Conservation (phyloP, 2,329 filamentous ascomycete species). For the Pseudogymnoascus sp. region DNA sequence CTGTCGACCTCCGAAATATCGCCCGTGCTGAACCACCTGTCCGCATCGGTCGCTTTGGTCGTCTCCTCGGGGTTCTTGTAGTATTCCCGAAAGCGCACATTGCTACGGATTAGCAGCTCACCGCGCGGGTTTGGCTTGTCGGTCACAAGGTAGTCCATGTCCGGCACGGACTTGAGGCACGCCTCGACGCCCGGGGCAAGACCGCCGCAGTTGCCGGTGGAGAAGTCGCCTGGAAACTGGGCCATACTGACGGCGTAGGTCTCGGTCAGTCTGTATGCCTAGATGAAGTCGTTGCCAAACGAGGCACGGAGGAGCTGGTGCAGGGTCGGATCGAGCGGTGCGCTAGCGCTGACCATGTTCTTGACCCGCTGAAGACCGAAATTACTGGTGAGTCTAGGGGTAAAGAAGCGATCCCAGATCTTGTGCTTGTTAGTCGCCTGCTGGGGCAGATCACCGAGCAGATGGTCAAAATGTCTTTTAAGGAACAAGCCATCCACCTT, state of each 20-base stretch:
- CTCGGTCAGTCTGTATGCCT: too few relatives aligned
- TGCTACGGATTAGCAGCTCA: slow-evolving; percentile 76
- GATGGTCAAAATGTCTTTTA: too few relatives aligned
- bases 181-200: slow-evolving; percentile 61
- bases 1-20: slow-evolving; percentile 84
- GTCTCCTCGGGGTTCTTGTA: slow-evolving; percentile 88
- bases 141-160: slow-evolving; percentile 83
- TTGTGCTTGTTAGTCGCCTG: too few relatives aligned
- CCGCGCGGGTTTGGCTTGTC: slow-evolving; percentile 88
- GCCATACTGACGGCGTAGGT: slow-evolving; percentile 57
- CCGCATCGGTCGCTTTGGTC: slow-evolving; percentile 67
- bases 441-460: too few relatives aligned
- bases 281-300: too few relatives aligned
- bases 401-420: too few relatives aligned
- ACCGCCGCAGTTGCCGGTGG: slow-evolving; percentile 72
- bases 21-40: slow-evolving; percentile 96
- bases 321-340: too few relatives aligned
- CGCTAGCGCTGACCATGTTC: too few relatives aligned
- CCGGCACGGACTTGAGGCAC: slow-evolving; percentile 78
- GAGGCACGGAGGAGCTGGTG: too few relatives aligned
- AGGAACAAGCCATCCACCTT: too few relatives aligned
- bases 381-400: too few relatives aligned
- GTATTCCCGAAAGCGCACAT: slow-evolving; percentile 77
- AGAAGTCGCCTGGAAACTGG: slow-evolving; percentile 65
- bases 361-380: too few relatives aligned